Percentiles rank a stretch among this genome's conserved stretches.
These are phyloP conservation scores for Entomortierella parvispora DNA, from an alignment of 192 early-diverging fungal species.

Conservation along the genomic window DNA sequence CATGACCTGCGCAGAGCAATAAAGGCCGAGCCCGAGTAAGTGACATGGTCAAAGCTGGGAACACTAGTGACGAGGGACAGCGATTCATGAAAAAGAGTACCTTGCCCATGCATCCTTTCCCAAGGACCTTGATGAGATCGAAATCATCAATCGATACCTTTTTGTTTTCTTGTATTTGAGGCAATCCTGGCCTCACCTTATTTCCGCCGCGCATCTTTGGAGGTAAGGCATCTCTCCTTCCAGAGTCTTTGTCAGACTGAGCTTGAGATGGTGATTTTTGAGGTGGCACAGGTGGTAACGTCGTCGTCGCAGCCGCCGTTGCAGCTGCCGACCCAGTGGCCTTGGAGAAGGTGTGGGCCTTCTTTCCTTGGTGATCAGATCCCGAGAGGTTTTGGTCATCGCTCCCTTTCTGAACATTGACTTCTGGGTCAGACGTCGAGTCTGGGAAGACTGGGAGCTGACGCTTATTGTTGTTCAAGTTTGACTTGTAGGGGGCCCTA, in stretches of 20 bases:
- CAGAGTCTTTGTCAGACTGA: neutral
- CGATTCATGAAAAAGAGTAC: slow-evolving; percentile 29
- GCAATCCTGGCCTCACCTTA: slow-evolving; percentile 14
- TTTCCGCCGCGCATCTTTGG: slow-evolving; percentile 28
- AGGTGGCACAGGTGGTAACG: too few species aligned
- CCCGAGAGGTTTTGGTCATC: neutral
- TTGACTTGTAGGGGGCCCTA: neutral
- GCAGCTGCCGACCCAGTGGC: neutral
- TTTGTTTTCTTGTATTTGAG: slow-evolving; percentile 31
- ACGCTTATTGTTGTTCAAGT: neutral
- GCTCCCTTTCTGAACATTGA: too few species aligned
- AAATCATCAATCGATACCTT: slow-evolving; percentile 58
- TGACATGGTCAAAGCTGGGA: slow-evolving; percentile 2
- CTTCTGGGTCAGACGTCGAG: too few species aligned
- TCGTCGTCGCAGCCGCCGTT: too few species aligned
- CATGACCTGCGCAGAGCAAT: slow-evolving; percentile 53
- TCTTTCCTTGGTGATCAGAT: slow-evolving; percentile 1
- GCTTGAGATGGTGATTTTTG: too few species aligned
- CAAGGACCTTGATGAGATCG: slow-evolving; percentile 64
- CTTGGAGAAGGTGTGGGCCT: neutral
- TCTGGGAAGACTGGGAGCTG: neutral
- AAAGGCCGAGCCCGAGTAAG: slow-evolving; percentile 1
- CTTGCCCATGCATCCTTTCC: slow-evolving; percentile 71
- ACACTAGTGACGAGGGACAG: slow-evolving; percentile 3
- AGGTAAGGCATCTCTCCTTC: neutral